A percentile compares a stretch with the other conserved stretches of the same genome.
These are phyloP conservation scores for Trypanosoma mega DNA, from an alignment of 208 protist species.

Conservation along the genomic window DNA sequence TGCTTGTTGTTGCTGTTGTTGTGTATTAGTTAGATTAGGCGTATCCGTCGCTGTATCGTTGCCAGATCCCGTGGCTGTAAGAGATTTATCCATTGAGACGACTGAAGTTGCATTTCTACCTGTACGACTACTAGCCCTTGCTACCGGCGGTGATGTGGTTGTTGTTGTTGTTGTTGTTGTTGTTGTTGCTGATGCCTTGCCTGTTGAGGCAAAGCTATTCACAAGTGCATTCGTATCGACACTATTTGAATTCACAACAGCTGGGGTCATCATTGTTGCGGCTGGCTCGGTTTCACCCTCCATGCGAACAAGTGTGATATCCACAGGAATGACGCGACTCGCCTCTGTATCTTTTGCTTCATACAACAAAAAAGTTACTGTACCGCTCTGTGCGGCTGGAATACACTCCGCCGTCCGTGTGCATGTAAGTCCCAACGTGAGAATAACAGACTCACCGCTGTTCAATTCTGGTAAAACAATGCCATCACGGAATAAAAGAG, in stretches of 20 bases:
- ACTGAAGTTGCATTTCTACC: too few species aligned
- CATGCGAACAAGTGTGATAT: conserved; percentile 64
- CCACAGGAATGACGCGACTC: conserved; percentile 77
- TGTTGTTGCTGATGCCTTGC: not conserved
- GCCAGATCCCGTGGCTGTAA: too few species aligned
- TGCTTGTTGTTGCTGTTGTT: too few species aligned
- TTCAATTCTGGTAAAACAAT: conserved; percentile 75
- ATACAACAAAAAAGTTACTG: conserved; percentile 76
- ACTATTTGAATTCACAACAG: too few species aligned
- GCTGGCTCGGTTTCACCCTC: conserved; percentile 43
- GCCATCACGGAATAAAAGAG: conserved; percentile 54
- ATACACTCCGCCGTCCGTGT: conserved; percentile 43
- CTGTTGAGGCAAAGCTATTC: too few species aligned
- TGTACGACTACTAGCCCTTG: not conserved
- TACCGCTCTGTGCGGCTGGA: conserved; percentile 62
- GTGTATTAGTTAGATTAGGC: too few species aligned
- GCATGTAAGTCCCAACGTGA: conserved; percentile 60
- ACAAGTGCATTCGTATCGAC: too few species aligned
- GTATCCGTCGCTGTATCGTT: too few species aligned
- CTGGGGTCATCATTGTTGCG: not conserved
- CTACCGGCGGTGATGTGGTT: not conserved
- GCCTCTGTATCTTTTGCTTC: conserved; percentile 82
- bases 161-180: not conserved
- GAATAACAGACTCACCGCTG: conserved; percentile 63
- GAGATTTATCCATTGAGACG: too few species aligned